phyloP scores from a whole-genome alignment of 176 grass and related monocot species.

The Aegilops longissima region DNA sequence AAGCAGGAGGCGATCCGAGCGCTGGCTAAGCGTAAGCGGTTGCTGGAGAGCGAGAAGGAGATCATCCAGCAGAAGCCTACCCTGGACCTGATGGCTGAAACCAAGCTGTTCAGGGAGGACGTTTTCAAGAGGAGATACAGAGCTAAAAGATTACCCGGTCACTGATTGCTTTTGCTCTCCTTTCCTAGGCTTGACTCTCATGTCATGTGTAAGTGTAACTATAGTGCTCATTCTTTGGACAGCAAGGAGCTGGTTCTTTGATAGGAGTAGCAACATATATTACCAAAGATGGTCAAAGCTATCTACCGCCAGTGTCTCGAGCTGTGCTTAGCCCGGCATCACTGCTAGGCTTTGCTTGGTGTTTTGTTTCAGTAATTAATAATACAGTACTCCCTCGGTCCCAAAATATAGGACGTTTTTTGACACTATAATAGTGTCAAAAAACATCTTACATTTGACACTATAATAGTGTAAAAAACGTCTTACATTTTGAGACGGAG shows the following conservation, averaged over 20 bases:
- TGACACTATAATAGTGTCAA: too few species aligned
- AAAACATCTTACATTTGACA: too few species aligned
- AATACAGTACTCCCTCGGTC: too few species aligned
- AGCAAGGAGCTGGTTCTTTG: not conserved
- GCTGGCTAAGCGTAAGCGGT: constrained; percentile 43
- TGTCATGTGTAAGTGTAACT: not conserved
- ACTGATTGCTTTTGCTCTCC: not conserved
- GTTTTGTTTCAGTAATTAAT: too few species aligned
- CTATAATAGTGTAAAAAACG: too few species aligned
- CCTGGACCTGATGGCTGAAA: constrained; percentile 58
- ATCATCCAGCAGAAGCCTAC: constrained; percentile 53
- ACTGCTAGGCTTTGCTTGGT: too few species aligned
- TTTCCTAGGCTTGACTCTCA: not conserved
- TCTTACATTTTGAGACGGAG: too few species aligned
- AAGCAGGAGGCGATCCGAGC: constrained; percentile 27
- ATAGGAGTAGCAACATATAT: not conserved
- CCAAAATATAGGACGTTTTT: too few species aligned
- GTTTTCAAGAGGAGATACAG: constrained; percentile 75
- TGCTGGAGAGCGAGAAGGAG: constrained; percentile 66
- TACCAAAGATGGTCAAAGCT: too few species aligned
- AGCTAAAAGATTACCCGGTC: constrained; percentile 13
- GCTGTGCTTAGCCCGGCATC: not conserved
- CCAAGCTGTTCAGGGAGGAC: constrained; percentile 69
- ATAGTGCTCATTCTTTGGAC: constrained; percentile 7
- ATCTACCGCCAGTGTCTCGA: not conserved